phyloP scores from a whole-genome alignment of 768 basidiomycete genomes.

The Polyporus arcularius region DNA sequence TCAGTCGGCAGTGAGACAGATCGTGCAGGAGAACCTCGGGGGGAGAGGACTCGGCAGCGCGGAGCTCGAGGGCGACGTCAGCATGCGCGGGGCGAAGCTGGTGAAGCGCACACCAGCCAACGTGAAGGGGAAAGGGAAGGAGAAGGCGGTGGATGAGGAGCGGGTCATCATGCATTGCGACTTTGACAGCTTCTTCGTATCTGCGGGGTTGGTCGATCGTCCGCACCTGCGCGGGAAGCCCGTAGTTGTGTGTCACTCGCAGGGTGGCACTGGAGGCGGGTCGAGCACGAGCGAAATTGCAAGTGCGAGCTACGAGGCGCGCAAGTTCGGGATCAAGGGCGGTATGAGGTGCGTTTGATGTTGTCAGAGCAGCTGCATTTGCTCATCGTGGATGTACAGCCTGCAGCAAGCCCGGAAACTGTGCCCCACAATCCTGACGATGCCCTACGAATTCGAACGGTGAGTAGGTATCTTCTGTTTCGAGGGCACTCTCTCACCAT shows the following conservation, averaged over 20 bases:
- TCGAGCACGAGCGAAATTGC: conserved; percentile 94
- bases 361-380: background rate
- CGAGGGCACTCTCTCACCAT: background rate
- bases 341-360: conserved; percentile 80
- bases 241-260: conserved; percentile 94
- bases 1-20: conserved; percentile 33
- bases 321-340: conserved; percentile 84
- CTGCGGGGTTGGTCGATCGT: conserved; percentile 79
- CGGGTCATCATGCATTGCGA: conserved; percentile 89
- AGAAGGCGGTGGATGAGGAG: conserved; percentile 45
- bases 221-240: conserved; percentile 87
- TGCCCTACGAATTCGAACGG: conserved; percentile 95
- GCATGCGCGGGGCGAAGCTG: conserved; percentile 44
- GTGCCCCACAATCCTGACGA: conserved; percentile 71
- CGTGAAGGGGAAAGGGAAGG: conserved; percentile 57
- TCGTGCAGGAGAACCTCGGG: conserved; percentile 30
- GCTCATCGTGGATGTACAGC: background rate
- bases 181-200: conserved; percentile 97
- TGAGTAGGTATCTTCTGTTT: conserved; percentile 31
- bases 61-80: conserved; percentile 36
- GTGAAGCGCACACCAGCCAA: conserved; percentile 49
- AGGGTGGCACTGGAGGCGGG: conserved; percentile 67
- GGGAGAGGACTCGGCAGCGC: conserved; percentile 23
- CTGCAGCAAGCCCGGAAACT: conserved; percentile 64
- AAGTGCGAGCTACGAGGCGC: conserved; percentile 91